A percentile compares a stretch with the other conserved stretches of the same genome.
Conservation (phyloP, 108 stramenopile species). For the Fistulifera solaris region DNA sequence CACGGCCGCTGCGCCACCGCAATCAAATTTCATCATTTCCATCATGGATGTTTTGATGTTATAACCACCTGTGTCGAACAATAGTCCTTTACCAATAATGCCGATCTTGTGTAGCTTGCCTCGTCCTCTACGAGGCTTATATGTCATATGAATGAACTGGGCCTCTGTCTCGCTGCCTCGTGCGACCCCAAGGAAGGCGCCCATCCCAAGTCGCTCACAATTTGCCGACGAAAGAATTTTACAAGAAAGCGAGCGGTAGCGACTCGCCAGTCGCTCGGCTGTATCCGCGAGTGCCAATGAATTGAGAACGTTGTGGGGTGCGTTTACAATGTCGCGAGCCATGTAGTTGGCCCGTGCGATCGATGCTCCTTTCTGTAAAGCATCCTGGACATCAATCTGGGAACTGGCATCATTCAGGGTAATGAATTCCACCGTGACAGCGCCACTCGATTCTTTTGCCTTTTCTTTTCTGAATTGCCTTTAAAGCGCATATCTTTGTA, state of each 20-base stretch:
- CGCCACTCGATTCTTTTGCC: conserved; percentile 48
- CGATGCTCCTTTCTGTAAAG: conserved; percentile 33
- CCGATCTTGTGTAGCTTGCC: conserved; percentile 79
- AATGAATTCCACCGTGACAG: conserved; percentile 42
- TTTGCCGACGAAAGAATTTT: conserved; percentile 73
- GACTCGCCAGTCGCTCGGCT: conserved; percentile 73
- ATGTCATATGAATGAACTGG: conserved; percentile 94
- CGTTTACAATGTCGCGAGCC: conserved; percentile 92
- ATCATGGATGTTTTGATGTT: conserved; percentile 98
- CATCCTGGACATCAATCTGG: conserved; percentile 12
- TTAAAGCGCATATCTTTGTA: conserved; percentile 81
- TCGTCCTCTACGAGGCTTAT: conserved; percentile 41
- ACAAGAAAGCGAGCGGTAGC: conserved; percentile 59
- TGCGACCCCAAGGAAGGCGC: conserved; percentile 87
- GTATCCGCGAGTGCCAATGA: conserved; percentile 79
- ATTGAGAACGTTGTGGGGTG: conserved; percentile 93
- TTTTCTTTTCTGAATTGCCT: conserved; percentile 49
- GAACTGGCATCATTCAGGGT: conserved; percentile 10
- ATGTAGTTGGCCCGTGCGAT: conserved; percentile 54
- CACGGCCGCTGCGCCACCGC: conserved; percentile 86
- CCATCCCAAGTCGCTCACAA: conserved; percentile 89
- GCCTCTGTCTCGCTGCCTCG: conserved; percentile 88
- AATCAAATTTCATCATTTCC: conserved; percentile 99
- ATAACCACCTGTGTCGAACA: conserved; percentile 98
- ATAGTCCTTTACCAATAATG: conserved; percentile 89